Conservation (phyloP, 2,329 filamentous ascomycete species). For the Colletotrichum scovillei region DNA sequence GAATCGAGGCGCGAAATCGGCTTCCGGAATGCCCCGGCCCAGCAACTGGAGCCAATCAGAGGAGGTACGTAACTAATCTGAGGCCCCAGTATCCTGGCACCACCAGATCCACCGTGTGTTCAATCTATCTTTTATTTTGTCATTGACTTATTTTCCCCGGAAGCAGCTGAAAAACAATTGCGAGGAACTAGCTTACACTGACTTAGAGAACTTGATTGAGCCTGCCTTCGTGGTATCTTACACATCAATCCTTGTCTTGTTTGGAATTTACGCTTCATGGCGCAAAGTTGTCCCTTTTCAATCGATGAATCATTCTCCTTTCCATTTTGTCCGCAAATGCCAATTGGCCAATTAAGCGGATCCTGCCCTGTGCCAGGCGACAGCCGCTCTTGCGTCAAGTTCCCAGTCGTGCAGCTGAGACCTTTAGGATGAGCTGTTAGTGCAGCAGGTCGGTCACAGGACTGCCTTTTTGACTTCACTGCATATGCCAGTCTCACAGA, state of each 20-base stretch:
- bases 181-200: background rate
- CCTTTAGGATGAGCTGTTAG: slow-evolving; percentile 29
- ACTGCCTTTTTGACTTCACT: slow-evolving; percentile 30
- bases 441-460: slow-evolving; percentile 33
- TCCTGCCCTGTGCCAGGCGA: slow-evolving; percentile 27
- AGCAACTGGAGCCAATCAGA: slow-evolving; percentile 47
- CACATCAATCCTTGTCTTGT: background rate
- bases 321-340: slow-evolving; percentile 3
- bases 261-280: background rate
- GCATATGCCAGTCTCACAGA: slow-evolving; percentile 12
- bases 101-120: slow-evolving; percentile 2
- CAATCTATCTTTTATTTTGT: slow-evolving; percentile 2
- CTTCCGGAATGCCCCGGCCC: slow-evolving; percentile 49
- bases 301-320: background rate
- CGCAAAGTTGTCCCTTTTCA: background rate
- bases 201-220: too few relatives aligned
- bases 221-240: background rate
- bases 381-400: slow-evolving; percentile 20
- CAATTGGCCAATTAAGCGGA: slow-evolving; percentile 37
- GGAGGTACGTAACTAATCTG: slow-evolving; percentile 26
- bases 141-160: background rate
- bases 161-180: background rate
- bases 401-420: slow-evolving; percentile 27
- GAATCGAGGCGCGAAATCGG: slow-evolving; percentile 51
- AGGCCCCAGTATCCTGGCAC: background rate